Evolutionary conservation across 805 yeast genomes (phyloP).

Genomic region (Cephaloascus albidus): DNA sequence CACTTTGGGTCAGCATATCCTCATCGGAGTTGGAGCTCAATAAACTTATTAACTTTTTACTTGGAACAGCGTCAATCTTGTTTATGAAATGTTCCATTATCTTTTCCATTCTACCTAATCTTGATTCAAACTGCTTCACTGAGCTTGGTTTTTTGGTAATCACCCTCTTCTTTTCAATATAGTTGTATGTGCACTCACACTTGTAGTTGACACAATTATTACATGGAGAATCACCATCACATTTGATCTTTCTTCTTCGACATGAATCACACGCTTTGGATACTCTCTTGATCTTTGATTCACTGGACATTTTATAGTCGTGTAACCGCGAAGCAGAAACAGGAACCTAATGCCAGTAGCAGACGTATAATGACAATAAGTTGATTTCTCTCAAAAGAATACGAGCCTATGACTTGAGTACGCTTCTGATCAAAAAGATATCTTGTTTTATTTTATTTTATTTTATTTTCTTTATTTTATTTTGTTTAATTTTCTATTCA

Average conservation of each 20-base stretch:
- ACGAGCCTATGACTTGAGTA: no score
- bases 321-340: no score
- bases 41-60: no score
- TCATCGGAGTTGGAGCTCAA: not conserved
- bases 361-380: no score
- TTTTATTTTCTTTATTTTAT: no score
- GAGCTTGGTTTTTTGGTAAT: not conserved
- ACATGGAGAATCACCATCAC: constrained; percentile 39
- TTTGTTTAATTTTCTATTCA: no score
- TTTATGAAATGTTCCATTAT: not conserved
- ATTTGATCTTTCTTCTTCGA: constrained; percentile 37
- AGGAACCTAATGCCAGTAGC: no score
- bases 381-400: no score
- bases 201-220: constrained; percentile 24
- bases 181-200: constrained; percentile 22
- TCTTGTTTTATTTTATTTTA: no score
- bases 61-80: not conserved
- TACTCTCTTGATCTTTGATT: constrained; percentile 11
- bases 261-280: constrained; percentile 42
- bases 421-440: no score
- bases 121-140: not conserved
- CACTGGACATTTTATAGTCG: not conserved
- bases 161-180: constrained; percentile 17
- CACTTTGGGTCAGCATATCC: not conserved
- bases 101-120: not conserved